Percentiles rank a stretch among this genome's conserved stretches.
These are phyloP conservation scores for Hydrangea macrophylla DNA, from an alignment of 148 eudicot genomes.

Conservation along the genomic window DNA sequence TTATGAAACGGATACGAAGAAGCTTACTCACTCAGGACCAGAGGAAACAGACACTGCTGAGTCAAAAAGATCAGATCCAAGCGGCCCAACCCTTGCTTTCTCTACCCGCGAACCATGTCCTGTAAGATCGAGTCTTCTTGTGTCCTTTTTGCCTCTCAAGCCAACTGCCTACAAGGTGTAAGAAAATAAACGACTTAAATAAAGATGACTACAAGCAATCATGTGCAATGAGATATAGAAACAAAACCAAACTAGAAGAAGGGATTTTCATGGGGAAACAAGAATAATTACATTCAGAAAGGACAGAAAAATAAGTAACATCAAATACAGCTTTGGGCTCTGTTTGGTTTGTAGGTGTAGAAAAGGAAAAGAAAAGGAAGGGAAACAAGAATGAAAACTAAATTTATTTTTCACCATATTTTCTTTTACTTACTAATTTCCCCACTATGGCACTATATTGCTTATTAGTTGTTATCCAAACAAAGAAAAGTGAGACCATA, in stretches of 20 bases:
- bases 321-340: too few species aligned
- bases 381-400: too few species aligned
- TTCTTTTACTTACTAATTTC: too few species aligned
- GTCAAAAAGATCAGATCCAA: constrained; percentile 71
- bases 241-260: not conserved
- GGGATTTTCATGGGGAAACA: not conserved
- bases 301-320: not conserved
- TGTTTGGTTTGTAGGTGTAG: too few species aligned
- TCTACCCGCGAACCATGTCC: constrained; percentile 44
- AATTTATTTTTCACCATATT: too few species aligned
- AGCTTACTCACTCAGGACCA: constrained; percentile 80
- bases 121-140: constrained; percentile 66
- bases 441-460: too few species aligned
- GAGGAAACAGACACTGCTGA: constrained; percentile 80
- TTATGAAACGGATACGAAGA: constrained; percentile 14
- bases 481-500: too few species aligned
- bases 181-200: not conserved
- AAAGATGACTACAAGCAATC: not conserved
- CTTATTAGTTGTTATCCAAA: too few species aligned
- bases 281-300: not conserved
- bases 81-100: constrained; percentile 76
- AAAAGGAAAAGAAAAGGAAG: too few species aligned
- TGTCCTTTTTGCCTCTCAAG: constrained; percentile 39
- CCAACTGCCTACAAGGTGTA: constrained; percentile 50
- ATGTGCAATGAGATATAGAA: constrained; percentile 3